Evolutionary conservation across 176 grass and related monocot genomes (phyloP).

Genomic region (Paspalum vaginatum): DNA sequence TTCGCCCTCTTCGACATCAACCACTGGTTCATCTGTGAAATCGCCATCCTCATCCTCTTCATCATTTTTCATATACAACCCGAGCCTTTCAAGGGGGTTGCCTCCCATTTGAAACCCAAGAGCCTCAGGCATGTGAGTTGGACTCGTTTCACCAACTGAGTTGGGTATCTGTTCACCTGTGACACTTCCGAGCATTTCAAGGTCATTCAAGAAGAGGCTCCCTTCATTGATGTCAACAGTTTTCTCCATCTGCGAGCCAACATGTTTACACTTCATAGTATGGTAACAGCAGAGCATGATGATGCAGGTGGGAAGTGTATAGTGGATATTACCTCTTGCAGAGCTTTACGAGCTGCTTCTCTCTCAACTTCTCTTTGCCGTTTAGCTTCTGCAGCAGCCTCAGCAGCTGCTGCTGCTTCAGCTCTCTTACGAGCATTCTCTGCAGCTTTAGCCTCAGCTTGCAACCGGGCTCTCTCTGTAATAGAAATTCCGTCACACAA

Average conservation of each 20-base stretch:
- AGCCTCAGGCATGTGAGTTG: constrained; percentile 57
- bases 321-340: constrained; percentile 70
- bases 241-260: constrained; percentile 86
- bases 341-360: constrained; percentile 95
- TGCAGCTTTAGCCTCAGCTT: constrained; percentile 94
- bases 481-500: constrained; percentile 20
- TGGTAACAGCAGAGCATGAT: constrained; percentile 19
- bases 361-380: constrained; percentile 86
- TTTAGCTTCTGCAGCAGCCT: constrained; percentile 81
- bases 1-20: constrained; percentile 89
- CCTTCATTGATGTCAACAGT: constrained; percentile 94
- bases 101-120: constrained; percentile 81
- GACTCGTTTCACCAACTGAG: constrained; percentile 76
- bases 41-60: constrained; percentile 84
- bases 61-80: constrained; percentile 88
- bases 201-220: constrained; percentile 80
- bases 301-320: constrained; percentile 1
- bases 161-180: constrained; percentile 66
- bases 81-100: constrained; percentile 85
- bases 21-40: constrained; percentile 35
- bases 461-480: constrained; percentile 84
- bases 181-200: constrained; percentile 80
- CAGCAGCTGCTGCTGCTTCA: constrained; percentile 70
- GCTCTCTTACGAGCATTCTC: constrained; percentile 77
- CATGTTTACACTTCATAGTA: constrained; percentile 27